Evolutionary conservation across 2,329 filamentous ascomycete species (phyloP).

Genomic region (Fusarium scirpi): DNA sequence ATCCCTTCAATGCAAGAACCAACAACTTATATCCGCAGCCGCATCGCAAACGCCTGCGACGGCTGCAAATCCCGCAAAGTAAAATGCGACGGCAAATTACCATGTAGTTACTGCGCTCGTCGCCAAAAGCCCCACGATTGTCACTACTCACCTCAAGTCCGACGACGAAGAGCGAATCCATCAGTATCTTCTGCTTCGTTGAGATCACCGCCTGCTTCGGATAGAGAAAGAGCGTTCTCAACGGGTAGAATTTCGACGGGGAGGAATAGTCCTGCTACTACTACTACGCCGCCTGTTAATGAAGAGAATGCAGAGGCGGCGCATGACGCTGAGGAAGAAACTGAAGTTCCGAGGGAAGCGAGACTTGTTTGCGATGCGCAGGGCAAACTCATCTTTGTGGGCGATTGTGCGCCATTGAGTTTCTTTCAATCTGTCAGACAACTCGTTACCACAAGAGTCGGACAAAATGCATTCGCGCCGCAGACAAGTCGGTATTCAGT

Average conservation of each 20-base stretch:
- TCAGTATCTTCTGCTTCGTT: constrained; percentile 31
- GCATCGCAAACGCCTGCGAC: constrained; percentile 66
- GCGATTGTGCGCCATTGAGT: constrained; percentile 67
- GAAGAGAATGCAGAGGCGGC: neutral
- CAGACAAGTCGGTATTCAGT: constrained; percentile 63
- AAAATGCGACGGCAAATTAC: constrained; percentile 66
- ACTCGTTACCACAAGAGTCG: constrained; percentile 62
- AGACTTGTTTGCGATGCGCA: constrained; percentile 64
- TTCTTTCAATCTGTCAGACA: constrained; percentile 67
- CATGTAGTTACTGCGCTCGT: constrained; percentile 63
- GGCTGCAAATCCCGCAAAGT: constrained; percentile 67
- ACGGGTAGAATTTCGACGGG: neutral
- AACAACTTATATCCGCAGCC: constrained; percentile 53
- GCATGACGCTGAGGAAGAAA: constrained; percentile 60
- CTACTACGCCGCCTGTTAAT: constrained; percentile 6
- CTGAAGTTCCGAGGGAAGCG: constrained; percentile 66
- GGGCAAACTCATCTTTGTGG: constrained; percentile 67
- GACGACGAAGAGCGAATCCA: constrained; percentile 51
- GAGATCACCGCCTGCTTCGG: constrained; percentile 39
- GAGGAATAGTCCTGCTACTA: neutral
- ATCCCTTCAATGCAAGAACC: constrained; percentile 39
- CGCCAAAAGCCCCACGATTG: constrained; percentile 59
- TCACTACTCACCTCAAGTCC: constrained; percentile 59
- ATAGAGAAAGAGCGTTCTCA: constrained; percentile 28
- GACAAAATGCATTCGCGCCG: constrained; percentile 63